Evolutionary conservation across 768 basidiomycete genomes (phyloP).

Genomic region (Mycena sanguinolenta): DNA sequence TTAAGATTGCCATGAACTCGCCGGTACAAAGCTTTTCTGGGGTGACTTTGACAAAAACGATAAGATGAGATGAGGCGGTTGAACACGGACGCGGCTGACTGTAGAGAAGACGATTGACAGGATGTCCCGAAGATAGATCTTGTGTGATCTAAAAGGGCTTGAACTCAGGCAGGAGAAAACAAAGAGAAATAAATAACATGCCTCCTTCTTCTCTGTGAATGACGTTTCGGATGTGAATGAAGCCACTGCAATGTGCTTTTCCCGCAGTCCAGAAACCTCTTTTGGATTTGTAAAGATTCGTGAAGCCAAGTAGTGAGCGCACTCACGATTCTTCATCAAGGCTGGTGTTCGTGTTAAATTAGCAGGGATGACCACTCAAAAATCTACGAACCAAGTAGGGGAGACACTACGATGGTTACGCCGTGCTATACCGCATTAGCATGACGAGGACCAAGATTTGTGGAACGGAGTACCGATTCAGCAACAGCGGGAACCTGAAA

Average conservation of each 20-base stretch:
- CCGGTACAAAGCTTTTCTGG: conserved; percentile 77
- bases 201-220: conserved; percentile 66
- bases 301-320: neutral
- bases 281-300: neutral
- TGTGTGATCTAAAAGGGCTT: conserved; percentile 62
- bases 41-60: conserved; percentile 62
- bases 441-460: neutral
- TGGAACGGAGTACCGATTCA: conserved; percentile 57
- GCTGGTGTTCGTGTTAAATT: conserved; percentile 56
- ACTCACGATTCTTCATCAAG: conserved; percentile 85
- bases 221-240: conserved; percentile 78
- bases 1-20: conserved; percentile 67
- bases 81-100: conserved; percentile 55
- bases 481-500: conserved; percentile 88
- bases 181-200: conserved; percentile 40
- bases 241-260: conserved; percentile 67
- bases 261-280: conserved; percentile 77
- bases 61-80: neutral
- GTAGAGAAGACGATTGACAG: conserved; percentile 75
- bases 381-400: conserved; percentile 65
- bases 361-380: neutral
- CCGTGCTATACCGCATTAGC: conserved; percentile 62
- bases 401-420: conserved; percentile 82
- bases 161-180: neutral
- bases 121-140: conserved; percentile 72